phyloP scores from a whole-genome alignment of 441 rosid genomes.

The Croton laevigatus region DNA sequence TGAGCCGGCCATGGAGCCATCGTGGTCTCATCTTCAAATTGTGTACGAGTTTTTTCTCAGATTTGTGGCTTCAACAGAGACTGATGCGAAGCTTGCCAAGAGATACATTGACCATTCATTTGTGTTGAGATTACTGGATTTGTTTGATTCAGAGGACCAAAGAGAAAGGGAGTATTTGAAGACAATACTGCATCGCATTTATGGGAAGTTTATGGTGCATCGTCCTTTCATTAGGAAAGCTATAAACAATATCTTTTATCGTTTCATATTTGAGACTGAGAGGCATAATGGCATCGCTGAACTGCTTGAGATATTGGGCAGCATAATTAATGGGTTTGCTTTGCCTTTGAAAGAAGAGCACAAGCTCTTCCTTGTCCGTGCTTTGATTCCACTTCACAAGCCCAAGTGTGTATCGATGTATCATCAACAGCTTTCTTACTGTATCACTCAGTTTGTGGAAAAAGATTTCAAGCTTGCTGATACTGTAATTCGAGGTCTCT shows the following conservation, averaged over 20 bases:
- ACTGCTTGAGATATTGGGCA: constrained; percentile 70
- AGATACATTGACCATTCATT: constrained; percentile 81
- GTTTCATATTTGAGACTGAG: constrained; percentile 63
- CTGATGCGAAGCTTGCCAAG: constrained; percentile 85
- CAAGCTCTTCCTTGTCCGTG: constrained; percentile 72
- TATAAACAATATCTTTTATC: constrained; percentile 69
- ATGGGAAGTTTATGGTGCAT: constrained; percentile 82
- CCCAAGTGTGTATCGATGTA: constrained; percentile 70
- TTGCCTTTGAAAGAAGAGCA: constrained; percentile 93
- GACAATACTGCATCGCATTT: constrained; percentile 69
- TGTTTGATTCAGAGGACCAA: constrained; percentile 85
- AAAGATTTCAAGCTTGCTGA: constrained; percentile 84
- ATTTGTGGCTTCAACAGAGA: constrained; percentile 74
- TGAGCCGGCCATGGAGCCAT: constrained; percentile 66
- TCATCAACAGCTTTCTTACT: constrained; percentile 84
- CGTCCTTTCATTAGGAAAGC: constrained; percentile 79
- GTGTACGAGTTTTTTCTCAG: constrained; percentile 76
- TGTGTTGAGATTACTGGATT: constrained; percentile 68
- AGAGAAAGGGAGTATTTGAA: constrained; percentile 88
- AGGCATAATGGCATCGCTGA: constrained; percentile 64
- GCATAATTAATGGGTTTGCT: constrained; percentile 77
- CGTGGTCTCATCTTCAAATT: constrained; percentile 82
- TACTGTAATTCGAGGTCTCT: constrained; percentile 70
- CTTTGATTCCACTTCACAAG: constrained; percentile 84
- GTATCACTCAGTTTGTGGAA: constrained; percentile 84